phyloP scores from a whole-genome alignment of 140 eudicot species.

The Stevia rebaudiana region DNA sequence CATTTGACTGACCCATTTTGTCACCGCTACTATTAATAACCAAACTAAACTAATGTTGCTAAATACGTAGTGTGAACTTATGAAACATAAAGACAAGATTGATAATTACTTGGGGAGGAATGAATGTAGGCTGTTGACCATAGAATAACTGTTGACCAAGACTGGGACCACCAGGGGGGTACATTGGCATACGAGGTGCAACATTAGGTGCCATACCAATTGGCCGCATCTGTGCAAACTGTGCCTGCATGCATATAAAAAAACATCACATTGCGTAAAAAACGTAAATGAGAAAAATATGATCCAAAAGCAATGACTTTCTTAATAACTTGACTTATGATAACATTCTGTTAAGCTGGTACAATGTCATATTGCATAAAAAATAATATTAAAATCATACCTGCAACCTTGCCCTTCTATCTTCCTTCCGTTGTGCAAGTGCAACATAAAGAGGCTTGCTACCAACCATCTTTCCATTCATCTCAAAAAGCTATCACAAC shows the following conservation, averaged over 20 bases:
- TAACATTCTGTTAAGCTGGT: not conserved
- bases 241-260: constrained; percentile 51
- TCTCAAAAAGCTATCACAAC: constrained; percentile 40
- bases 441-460: constrained; percentile 62
- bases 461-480: constrained; percentile 61
- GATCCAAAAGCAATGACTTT: not conserved
- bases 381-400: constrained; percentile 17
- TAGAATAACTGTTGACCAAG: constrained; percentile 54
- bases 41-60: not conserved
- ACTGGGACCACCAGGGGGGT: constrained; percentile 67
- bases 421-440: constrained; percentile 61
- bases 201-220: constrained; percentile 49
- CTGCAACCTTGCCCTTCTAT: constrained; percentile 59
- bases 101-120: constrained; percentile 48
- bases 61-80: not conserved
- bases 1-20: not conserved
- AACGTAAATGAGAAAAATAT: too few species aligned
- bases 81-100: not conserved
- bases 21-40: not conserved
- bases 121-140: constrained; percentile 62
- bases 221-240: constrained; percentile 56
- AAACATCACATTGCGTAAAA: constrained; percentile 13
- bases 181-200: constrained; percentile 64
- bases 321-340: too few species aligned
- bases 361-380: not conserved